phyloP scores from a whole-genome alignment of 371 early-diverging fungal genomes.

The Syncephalastrum racemosum region DNA sequence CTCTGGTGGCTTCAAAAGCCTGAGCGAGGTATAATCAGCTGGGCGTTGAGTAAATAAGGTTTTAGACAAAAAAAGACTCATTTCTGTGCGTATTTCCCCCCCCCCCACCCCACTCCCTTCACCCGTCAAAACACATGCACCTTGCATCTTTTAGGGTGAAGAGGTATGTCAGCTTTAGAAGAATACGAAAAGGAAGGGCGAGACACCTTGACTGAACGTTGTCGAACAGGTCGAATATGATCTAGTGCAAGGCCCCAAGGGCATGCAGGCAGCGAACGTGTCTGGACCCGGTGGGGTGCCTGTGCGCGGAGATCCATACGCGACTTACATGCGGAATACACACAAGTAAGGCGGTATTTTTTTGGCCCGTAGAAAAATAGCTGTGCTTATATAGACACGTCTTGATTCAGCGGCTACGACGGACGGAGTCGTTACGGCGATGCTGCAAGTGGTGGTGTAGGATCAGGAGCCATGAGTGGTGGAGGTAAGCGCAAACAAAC shows the following conservation, averaged over 20 bases:
- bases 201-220: not conserved
- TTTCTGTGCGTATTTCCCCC: too few species aligned
- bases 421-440: too few species aligned
- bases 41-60: not conserved
- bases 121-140: too few species aligned
- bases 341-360: too few species aligned
- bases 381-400: too few species aligned
- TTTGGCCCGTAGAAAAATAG: too few species aligned
- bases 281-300: constrained; percentile 73
- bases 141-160: constrained; percentile 35
- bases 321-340: constrained; percentile 9
- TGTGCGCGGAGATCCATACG: constrained; percentile 72
- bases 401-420: too few species aligned
- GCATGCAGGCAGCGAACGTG: constrained; percentile 82
- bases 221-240: constrained; percentile 73
- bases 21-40: constrained; percentile 65
- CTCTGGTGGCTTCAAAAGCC: constrained; percentile 84
- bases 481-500: too few species aligned
- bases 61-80: too few species aligned
- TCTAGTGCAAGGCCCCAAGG: constrained; percentile 78
- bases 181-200: not conserved
- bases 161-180: constrained; percentile 24
- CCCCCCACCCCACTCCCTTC: too few species aligned
- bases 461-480: too few species aligned
- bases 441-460: too few species aligned